Conservation (phyloP, 2,329 filamentous ascomycete genomes). For the Epicoccum nigrum region DNA sequence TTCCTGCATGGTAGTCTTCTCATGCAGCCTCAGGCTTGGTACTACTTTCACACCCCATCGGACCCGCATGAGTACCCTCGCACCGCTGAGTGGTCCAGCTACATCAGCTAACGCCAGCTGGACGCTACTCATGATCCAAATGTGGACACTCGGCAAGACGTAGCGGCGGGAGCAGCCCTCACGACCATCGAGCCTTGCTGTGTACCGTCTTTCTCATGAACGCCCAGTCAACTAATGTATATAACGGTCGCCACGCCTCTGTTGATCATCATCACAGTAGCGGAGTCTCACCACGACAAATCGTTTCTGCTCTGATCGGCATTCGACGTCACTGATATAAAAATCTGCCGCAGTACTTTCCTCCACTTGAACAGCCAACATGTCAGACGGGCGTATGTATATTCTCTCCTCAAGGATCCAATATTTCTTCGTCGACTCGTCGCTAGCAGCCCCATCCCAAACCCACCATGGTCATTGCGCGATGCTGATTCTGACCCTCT, state of each 20-base stretch:
- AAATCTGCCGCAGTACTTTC: conserved; percentile 3
- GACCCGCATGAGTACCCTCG: conserved; percentile 32
- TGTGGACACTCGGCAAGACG: conserved; percentile 46
- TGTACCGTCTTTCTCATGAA: conserved; percentile 36
- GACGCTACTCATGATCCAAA: conserved; percentile 42
- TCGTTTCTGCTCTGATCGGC: conserved; percentile 5
- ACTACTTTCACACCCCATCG: conserved; percentile 40
- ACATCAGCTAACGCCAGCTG: conserved; percentile 41
- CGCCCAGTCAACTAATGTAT: conserved; percentile 36
- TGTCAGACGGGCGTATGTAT: conserved; percentile 64
- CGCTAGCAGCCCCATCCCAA: background rate
- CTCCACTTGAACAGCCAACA: conserved; percentile 35
- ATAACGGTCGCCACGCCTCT: conserved; percentile 45
- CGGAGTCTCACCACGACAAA: conserved; percentile 18
- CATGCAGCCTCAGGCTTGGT: conserved; percentile 26
- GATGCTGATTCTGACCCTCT: conserved; percentile 19
- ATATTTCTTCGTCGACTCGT: background rate
- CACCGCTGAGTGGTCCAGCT: conserved; percentile 44
- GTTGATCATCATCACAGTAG: conserved; percentile 27
- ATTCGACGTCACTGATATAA: conserved; percentile 4
- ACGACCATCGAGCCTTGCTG: conserved; percentile 39
- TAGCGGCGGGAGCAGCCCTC: conserved; percentile 48
- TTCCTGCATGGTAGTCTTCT: conserved; percentile 32
- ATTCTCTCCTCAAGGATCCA: conserved; percentile 11
- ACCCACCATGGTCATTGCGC: background rate